Evolutionary conservation across 164 flowering plant species (phyloP).

Genomic region (Vitis cinerea): DNA sequence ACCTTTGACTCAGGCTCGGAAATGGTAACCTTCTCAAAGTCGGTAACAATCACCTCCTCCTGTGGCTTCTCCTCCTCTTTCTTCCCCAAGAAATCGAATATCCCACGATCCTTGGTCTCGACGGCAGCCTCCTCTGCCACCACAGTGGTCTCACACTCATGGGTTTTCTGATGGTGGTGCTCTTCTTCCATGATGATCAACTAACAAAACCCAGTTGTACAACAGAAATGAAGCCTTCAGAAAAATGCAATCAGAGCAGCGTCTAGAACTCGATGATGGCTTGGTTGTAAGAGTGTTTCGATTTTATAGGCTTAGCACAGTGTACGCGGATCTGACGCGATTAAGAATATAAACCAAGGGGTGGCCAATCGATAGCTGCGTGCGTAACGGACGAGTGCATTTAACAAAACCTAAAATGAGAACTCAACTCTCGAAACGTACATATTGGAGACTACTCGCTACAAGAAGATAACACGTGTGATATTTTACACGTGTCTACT

Average conservation of each 20-base stretch:
- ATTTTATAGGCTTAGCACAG: conserved; percentile 11
- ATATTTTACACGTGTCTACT: neutral
- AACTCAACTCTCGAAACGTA: no score
- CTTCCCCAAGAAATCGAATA: conserved; percentile 67
- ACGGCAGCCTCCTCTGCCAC: conserved; percentile 13
- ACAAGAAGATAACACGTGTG: neutral
- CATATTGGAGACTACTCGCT: conserved; percentile 2
- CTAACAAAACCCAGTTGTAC: neutral
- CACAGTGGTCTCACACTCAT: conserved; percentile 16
- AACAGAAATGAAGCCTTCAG: neutral
- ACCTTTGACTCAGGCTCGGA: conserved; percentile 21
- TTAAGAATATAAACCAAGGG: neutral
- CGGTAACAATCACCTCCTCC: conserved; percentile 29
- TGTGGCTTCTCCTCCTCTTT: conserved; percentile 41
- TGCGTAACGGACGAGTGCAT: conserved; percentile 22
- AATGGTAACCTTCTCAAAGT: conserved; percentile 33
- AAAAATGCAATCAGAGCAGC: neutral
- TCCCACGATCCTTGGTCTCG: conserved; percentile 58
- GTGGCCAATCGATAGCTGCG: neutral
- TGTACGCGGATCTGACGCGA: conserved; percentile 31
- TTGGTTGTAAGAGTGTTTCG: neutral
- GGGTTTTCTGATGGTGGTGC: conserved; percentile 14
- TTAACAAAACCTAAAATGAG: neutral
- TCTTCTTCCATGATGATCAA: conserved; percentile 37
- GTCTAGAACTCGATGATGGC: neutral